These are phyloP conservation scores for Barnettozyma pratensis DNA, from an alignment of 805 yeast genomes.

Conservation along the genomic window DNA sequence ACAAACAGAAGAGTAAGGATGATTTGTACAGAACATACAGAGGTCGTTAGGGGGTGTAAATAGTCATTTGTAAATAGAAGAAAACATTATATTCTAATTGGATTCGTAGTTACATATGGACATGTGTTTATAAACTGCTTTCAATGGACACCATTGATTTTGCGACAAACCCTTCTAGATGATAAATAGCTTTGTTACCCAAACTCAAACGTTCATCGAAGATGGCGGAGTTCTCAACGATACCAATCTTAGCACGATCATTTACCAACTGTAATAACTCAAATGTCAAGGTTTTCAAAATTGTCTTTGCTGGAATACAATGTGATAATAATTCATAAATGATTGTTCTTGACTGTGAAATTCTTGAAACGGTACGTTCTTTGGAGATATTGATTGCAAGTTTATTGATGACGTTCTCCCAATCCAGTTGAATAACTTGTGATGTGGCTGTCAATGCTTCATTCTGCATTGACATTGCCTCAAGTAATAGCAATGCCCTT, in stretches of 20 bases:
- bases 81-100: not conserved
- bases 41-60: constrained; percentile 41
- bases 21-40: constrained; percentile 54
- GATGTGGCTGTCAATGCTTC: constrained; percentile 45
- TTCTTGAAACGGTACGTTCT: constrained; percentile 57
- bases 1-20: constrained; percentile 44
- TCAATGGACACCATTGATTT: constrained; percentile 77
- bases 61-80: constrained; percentile 9
- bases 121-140: constrained; percentile 10
- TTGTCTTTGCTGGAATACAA: constrained; percentile 85
- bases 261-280: constrained; percentile 34
- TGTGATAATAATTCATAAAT: constrained; percentile 85
- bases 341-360: constrained; percentile 53
- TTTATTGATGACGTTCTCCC: constrained; percentile 76
- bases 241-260: constrained; percentile 31
- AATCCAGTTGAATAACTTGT: constrained; percentile 68
- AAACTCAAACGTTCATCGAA: constrained; percentile 83
- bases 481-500: constrained; percentile 70
- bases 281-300: constrained; percentile 58
- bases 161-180: constrained; percentile 91
- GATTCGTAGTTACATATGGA: not conserved
- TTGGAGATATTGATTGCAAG: constrained; percentile 56
- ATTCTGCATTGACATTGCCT: constrained; percentile 71
- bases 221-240: constrained; percentile 56
- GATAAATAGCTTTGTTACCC: constrained; percentile 89